These are phyloP conservation scores for Fragaria iinumae DNA, from an alignment of 306 rosid species.

Conservation along the genomic window DNA sequence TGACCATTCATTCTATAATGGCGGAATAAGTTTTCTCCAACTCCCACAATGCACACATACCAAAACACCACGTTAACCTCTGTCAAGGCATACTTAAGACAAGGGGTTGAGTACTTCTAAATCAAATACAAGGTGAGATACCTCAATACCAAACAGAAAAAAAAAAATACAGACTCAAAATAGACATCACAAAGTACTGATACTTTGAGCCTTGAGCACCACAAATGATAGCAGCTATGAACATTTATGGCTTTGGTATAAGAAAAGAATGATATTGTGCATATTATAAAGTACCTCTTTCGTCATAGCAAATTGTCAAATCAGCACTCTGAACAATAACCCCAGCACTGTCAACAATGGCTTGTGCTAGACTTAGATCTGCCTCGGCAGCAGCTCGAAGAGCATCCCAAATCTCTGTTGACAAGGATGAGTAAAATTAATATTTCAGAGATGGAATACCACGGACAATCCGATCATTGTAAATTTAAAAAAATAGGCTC, in stretches of 20 bases:
- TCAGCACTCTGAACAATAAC: constrained; percentile 92
- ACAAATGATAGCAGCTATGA: background rate
- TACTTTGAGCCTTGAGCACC: background rate
- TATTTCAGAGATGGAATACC: constrained; percentile 17
- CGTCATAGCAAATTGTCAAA: constrained; percentile 92
- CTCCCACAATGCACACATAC: background rate
- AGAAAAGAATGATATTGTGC: background rate
- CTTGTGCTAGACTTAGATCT: constrained; percentile 81
- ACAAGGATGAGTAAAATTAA: constrained; percentile 30
- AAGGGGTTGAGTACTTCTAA: background rate
- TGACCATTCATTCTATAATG: constrained; percentile 11
- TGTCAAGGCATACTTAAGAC: background rate
- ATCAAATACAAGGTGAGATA: background rate
- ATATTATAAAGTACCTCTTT: constrained; percentile 63
- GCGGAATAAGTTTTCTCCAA: background rate
- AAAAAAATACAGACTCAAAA: background rate
- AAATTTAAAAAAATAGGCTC: too few species aligned
- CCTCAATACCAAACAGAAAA: background rate
- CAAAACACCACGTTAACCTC: background rate
- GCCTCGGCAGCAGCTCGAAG: constrained; percentile 98
- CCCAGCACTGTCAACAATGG: constrained; percentile 93
- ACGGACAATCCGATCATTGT: too few species aligned
- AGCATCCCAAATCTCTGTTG: constrained; percentile 97
- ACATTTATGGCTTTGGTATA: background rate
- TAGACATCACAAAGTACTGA: background rate